Conservation (phyloP, 2,329 filamentous ascomycete genomes). For the Aspergillus aculeatus region DNA sequence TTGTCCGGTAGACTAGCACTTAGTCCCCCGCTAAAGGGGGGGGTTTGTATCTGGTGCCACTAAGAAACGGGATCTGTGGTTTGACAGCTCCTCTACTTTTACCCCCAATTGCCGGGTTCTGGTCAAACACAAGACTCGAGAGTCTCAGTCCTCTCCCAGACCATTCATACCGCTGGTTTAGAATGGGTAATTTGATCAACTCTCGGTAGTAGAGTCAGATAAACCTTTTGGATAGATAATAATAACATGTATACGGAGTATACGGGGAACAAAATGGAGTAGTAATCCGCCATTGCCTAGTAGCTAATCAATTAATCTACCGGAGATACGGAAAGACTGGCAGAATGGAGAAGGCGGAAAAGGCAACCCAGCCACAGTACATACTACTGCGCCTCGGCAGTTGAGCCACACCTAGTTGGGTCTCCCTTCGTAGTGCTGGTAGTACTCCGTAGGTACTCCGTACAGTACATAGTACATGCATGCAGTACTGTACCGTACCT, state of each 20-base stretch:
- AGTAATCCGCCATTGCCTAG: neutral
- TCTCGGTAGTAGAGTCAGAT: neutral
- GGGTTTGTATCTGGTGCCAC: slow-evolving; percentile 2
- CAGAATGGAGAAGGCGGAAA: neutral
- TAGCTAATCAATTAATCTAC: too few relatives aligned
- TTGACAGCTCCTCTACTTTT: slow-evolving; percentile 12
- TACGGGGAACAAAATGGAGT: neutral
- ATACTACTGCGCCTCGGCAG: neutral
- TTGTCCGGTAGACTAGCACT: neutral
- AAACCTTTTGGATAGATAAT: neutral
- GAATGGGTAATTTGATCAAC: neutral
- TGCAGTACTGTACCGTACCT: neutral
- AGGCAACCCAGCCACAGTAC: neutral
- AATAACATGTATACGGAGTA: neutral
- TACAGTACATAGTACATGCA: neutral
- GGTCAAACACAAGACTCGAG: neutral
- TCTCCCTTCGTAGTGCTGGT: neutral
- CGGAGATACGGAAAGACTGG: neutral
- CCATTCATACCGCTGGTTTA: neutral
- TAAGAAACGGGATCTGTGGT: slow-evolving; percentile 6
- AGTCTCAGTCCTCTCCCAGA: neutral
- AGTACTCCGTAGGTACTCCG: too few relatives aligned
- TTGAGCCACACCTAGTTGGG: neutral
- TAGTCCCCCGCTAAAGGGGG: neutral
- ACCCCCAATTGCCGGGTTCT: neutral